Evolutionary conservation across 2,329 filamentous ascomycete species (phyloP).

Genomic region (Trichoderma citrinoviride): DNA sequence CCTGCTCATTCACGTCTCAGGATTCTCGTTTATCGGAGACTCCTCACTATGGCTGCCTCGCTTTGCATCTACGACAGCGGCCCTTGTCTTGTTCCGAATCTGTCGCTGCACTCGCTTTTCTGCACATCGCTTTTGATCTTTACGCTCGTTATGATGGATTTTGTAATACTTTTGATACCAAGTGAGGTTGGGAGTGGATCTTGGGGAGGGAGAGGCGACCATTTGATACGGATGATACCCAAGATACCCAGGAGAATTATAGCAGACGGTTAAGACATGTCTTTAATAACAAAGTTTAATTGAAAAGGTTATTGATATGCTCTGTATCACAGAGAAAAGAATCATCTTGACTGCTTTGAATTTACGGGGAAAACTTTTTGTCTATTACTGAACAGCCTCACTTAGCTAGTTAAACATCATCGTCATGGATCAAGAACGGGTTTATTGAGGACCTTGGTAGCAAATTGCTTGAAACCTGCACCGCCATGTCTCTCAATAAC

Average conservation of each 20-base stretch:
- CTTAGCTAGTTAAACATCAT: neutral
- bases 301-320: neutral
- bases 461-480: neutral
- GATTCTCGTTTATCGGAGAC: neutral
- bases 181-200: constrained; percentile 4
- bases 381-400: neutral
- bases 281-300: neutral
- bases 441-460: constrained; percentile 11
- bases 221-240: constrained; percentile 25
- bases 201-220: constrained; percentile 10
- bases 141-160: constrained; percentile 14
- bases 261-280: constrained; percentile 3
- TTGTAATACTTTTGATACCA: constrained; percentile 13
- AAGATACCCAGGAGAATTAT: constrained; percentile 20
- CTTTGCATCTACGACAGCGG: constrained; percentile 2
- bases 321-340: neutral
- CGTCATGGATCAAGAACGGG: constrained; percentile 16
- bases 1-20: constrained; percentile 24
- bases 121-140: constrained; percentile 6
- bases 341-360: too few relatives aligned
- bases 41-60: neutral
- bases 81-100: neutral
- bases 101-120: neutral
- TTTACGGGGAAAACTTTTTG: neutral
- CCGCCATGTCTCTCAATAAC: constrained; percentile 9